A percentile compares a stretch with the other conserved stretches of the same genome.
phyloP scores from a whole-genome alignment of 2,329 filamentous ascomycete genomes.

The Aureobasidium mangrovei region DNA sequence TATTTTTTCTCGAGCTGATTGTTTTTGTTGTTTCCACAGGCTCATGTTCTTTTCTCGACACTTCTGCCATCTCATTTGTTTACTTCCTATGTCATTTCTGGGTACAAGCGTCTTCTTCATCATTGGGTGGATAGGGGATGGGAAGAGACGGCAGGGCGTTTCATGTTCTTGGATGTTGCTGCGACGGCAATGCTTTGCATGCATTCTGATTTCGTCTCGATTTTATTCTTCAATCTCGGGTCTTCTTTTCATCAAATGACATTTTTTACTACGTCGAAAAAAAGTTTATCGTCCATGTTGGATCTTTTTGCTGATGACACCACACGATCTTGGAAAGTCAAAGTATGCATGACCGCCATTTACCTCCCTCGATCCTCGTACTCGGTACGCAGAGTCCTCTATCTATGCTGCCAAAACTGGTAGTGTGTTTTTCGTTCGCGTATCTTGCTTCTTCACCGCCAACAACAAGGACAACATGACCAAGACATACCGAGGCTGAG shows the following conservation, averaged over 20 bases:
- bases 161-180: too few relatives aligned
- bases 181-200: background rate
- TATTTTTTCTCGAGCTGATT: background rate
- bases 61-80: background rate
- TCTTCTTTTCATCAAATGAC: background rate
- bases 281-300: background rate
- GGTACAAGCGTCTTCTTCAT: background rate
- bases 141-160: too few relatives aligned
- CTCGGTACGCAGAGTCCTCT: too few relatives aligned
- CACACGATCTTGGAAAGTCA: too few relatives aligned
- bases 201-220: background rate
- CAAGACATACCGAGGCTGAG: too few relatives aligned
- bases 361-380: too few relatives aligned
- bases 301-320: too few relatives aligned
- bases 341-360: too few relatives aligned
- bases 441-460: too few relatives aligned
- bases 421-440: too few relatives aligned
- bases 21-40: conserved; percentile 2
- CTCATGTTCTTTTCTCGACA: background rate
- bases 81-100: background rate
- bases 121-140: background rate
- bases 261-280: background rate
- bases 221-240: background rate
- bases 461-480: too few relatives aligned
- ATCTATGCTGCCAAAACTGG: too few relatives aligned